phyloP scores from a whole-genome alignment of 805 yeast species.

The Candida pseudoglaebosa region DNA sequence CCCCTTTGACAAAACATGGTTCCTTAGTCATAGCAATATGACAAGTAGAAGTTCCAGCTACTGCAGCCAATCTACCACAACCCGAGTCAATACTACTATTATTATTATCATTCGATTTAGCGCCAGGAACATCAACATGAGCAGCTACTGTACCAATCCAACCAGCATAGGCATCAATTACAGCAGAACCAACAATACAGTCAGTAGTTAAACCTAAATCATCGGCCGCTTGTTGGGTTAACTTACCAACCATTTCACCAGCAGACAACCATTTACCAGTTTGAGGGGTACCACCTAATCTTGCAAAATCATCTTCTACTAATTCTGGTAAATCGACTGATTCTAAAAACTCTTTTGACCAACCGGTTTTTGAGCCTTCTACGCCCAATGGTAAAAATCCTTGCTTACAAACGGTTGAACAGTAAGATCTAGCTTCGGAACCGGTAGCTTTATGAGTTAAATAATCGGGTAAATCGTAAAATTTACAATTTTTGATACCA shows the following conservation, averaged over 20 bases:
- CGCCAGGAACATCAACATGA: slow-evolving; percentile 60
- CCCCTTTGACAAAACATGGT: slow-evolving; percentile 89
- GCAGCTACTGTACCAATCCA: slow-evolving; percentile 99
- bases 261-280: slow-evolving; percentile 78
- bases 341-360: slow-evolving; percentile 78
- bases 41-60: slow-evolving; percentile 98
- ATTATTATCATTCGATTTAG: slow-evolving; percentile 45
- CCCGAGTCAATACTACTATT: slow-evolving; percentile 52
- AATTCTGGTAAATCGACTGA: slow-evolving; percentile 73
- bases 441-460: slow-evolving; percentile 90
- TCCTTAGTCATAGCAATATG: slow-evolving; percentile 84
- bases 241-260: slow-evolving; percentile 82
- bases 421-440: slow-evolving; percentile 78
- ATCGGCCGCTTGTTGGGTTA: slow-evolving; percentile 63
- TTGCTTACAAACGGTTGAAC: slow-evolving; percentile 93
- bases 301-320: slow-evolving; percentile 67
- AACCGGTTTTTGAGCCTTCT: slow-evolving; percentile 79
- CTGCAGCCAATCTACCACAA: slow-evolving; percentile 89
- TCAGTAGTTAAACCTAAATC: slow-evolving; percentile 78
- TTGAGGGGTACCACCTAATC: slow-evolving; percentile 78
- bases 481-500: slow-evolving; percentile 59
- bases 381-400: slow-evolving; percentile 92
- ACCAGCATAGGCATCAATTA: slow-evolving; percentile 97
- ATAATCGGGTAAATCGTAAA: slow-evolving; percentile 90
- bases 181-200: slow-evolving; percentile 90